Percentiles rank a stretch among this genome's conserved stretches.
phyloP scores from a whole-genome alignment of 495 filamentous ascomycete species.

The Haplographium delicatum region DNA sequence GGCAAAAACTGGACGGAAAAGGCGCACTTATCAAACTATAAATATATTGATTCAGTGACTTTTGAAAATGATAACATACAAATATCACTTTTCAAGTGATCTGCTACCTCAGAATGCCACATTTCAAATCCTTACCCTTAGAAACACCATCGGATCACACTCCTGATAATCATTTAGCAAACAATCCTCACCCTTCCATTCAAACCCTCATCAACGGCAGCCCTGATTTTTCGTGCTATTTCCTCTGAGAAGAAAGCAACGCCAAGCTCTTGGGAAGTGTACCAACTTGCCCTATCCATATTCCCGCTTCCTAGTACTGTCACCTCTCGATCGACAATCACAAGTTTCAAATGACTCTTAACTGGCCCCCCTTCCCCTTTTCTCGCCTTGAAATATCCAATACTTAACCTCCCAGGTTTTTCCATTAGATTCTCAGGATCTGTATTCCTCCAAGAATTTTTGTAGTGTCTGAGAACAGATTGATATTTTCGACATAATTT shows the following conservation, averaged over 20 bases:
- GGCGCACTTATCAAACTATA: too few species aligned
- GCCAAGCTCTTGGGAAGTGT: slow-evolving; percentile 71
- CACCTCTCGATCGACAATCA: slow-evolving; percentile 54
- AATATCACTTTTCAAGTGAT: too few species aligned
- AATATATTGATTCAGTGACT: too few species aligned
- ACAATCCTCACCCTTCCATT: slow-evolving; percentile 31
- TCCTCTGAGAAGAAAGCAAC: slow-evolving; percentile 51
- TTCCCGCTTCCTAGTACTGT: slow-evolving; percentile 68
- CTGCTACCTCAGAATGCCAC: too few species aligned
- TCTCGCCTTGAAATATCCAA: slow-evolving; percentile 41
- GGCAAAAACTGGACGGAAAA: too few species aligned
- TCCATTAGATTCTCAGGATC: slow-evolving; percentile 3
- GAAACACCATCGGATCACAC: too few species aligned
- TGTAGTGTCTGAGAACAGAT: slow-evolving; percentile 17
- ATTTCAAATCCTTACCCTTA: too few species aligned
- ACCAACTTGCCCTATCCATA: slow-evolving; percentile 72
- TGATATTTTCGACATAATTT: slow-evolving; percentile 45
- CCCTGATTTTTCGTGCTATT: slow-evolving; percentile 38
- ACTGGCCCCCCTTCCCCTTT: slow-evolving; percentile 40
- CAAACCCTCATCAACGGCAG: slow-evolving; percentile 37
- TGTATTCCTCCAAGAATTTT: not conserved
- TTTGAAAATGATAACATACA: too few species aligned
- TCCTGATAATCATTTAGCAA: not conserved
- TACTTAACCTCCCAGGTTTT: slow-evolving; percentile 34
- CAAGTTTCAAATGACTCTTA: slow-evolving; percentile 67